Evolutionary conservation across 805 yeast genomes (phyloP), one percentile per base, ranked within the genome.

Genomic region (Candida cerambycidarum): DNA sequence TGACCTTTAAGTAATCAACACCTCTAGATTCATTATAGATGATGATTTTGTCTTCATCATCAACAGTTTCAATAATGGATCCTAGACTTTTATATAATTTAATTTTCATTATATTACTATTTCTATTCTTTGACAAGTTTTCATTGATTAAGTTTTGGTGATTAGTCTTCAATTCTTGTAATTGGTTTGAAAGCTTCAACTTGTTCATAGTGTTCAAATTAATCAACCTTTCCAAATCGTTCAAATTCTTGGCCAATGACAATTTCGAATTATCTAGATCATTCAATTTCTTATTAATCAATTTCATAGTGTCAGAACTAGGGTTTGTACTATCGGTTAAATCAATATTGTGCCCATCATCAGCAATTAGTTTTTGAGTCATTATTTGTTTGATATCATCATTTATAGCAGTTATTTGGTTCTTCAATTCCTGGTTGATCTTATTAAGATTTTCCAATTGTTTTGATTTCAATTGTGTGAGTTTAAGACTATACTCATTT

Each of bases 51-150:
- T 47, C 49, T 3, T 46, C 55, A 21, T 50, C 52, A 15, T 34
- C 29, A 9, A 15, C 19, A 15, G 25, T 34, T 57, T 79, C 76
- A 19, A 79, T 56, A 36, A 67, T 68, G 5, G 85, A 57, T 1
- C 89, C 92, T 45, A 83, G 55, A 34, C 77, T 77, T 49, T 80
- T 76, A 58, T 71, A 84, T 14, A 85, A 63, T 52, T 79, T 78
- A 39, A 84, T 59, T 52, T 80, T 82, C 52, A 85, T 58, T 9
- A 71, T 57, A 32, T 69, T 67, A 9, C 78, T 63, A 53, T 77
- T 74, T 38, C 63, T 63, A 50, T 71, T 69, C 24, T 61, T 61
- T 15, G 57, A 41, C 14, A 60, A 59, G 35, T 56, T 63, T 45
- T 57, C 62, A 27, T 56, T 59, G 36, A 58, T 60, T 41, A 65